Percentiles rank a stretch among this genome's conserved stretches.
Evolutionary conservation across 2,329 filamentous ascomycete genomes (phyloP).

Genomic region (Hypoxylon sp.): DNA sequence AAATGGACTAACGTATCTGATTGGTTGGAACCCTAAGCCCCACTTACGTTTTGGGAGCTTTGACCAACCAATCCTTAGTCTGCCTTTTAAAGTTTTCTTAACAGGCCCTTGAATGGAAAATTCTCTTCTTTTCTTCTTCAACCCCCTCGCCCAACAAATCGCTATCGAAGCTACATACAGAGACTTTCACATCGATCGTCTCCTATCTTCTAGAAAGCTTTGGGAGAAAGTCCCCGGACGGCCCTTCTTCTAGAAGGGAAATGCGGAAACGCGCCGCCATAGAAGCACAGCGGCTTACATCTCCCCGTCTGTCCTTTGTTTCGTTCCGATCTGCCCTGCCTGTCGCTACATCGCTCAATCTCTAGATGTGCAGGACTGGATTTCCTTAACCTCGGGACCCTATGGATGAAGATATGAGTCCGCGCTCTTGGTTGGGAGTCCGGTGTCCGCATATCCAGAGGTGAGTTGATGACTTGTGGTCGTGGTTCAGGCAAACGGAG

Average conservation of each 20-base stretch:
- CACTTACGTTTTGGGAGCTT: slow-evolving; percentile 21
- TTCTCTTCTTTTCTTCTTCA: slow-evolving; percentile 56
- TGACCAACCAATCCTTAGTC: slow-evolving; percentile 15
- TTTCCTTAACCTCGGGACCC: slow-evolving; percentile 58
- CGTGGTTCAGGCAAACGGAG: slow-evolving; percentile 58
- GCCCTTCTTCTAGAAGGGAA: slow-evolving; percentile 63
- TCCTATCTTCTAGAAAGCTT: slow-evolving; percentile 71
- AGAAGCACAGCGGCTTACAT: slow-evolving; percentile 95
- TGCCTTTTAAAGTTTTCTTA: slow-evolving; percentile 15
- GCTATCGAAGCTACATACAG: slow-evolving; percentile 98
- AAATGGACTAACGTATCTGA: background rate
- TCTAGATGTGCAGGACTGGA: slow-evolving; percentile 34
- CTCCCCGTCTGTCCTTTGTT: slow-evolving; percentile 68
- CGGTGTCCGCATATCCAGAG: slow-evolving; percentile 41
- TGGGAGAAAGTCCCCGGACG: slow-evolving; percentile 99
- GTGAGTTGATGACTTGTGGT: slow-evolving; percentile 49
- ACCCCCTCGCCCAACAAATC: slow-evolving; percentile 99
- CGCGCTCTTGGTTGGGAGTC: slow-evolving; percentile 62
- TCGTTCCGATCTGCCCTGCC: slow-evolving; percentile 58
- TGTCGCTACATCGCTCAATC: slow-evolving; percentile 62
- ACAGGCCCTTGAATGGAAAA: slow-evolving; percentile 21
- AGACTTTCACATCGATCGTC: slow-evolving; percentile 69
- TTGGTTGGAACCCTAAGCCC: background rate
- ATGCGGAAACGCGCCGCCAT: slow-evolving; percentile 99
- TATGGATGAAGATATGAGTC: slow-evolving; percentile 93